Conservation (phyloP, 306 rosid genomes). For the Astragalus membranaceus region DNA sequence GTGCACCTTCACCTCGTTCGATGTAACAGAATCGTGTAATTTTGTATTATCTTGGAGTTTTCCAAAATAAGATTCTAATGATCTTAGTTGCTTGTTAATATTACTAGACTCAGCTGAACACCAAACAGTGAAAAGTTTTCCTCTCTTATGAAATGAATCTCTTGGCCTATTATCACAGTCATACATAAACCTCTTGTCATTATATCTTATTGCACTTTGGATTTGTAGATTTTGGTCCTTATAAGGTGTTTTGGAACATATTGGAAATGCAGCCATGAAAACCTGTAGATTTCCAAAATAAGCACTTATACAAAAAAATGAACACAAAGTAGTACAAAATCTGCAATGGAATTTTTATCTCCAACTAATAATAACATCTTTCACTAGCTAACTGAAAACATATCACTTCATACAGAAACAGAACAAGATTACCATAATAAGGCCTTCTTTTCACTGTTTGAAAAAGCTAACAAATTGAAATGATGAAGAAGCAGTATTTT, state of each 20-base stretch:
- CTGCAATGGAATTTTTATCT: neutral
- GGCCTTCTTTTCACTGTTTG: no score
- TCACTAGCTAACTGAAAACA: no score
- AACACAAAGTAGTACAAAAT: no score
- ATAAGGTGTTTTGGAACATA: slow-evolving; percentile 35
- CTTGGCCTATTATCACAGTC: neutral
- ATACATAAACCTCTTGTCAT: slow-evolving; percentile 16
- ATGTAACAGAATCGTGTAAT: slow-evolving; percentile 16
- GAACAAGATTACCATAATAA: no score
- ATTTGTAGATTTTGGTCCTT: slow-evolving; percentile 25
- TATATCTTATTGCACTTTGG: slow-evolving; percentile 13
- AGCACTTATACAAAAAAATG: neutral
- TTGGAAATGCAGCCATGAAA: slow-evolving; percentile 52
- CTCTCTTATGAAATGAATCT: slow-evolving; percentile 6
- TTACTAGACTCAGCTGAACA: slow-evolving; percentile 32
- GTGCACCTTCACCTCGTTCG: slow-evolving; percentile 30
- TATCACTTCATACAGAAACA: no score
- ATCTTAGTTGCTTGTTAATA: slow-evolving; percentile 48
- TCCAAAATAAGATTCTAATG: slow-evolving; percentile 56
- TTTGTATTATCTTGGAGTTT: slow-evolving; percentile 40
- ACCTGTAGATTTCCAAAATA: no score
- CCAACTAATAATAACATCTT: no score
- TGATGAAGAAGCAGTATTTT: neutral
- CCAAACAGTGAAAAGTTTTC: slow-evolving; percentile 1
- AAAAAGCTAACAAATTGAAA: no score